phyloP scores from a whole-genome alignment of 2,329 filamentous ascomycete species.

The Microsporum ferrugineum region DNA sequence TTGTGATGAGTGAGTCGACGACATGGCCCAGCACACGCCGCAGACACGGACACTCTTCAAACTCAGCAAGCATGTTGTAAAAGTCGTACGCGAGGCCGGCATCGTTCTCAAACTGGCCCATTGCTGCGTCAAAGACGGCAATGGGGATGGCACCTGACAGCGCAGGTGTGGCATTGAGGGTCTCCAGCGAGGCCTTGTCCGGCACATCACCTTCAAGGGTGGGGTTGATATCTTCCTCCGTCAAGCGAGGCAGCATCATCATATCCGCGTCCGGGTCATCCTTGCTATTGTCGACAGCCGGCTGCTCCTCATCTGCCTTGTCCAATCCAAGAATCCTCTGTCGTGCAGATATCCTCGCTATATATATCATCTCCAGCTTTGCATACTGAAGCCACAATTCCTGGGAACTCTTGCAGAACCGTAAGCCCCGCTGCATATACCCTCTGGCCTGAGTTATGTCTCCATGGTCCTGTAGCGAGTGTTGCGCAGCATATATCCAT shows the following conservation, averaged over 20 bases:
- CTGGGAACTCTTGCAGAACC: constrained; percentile 70
- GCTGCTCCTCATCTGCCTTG: constrained; percentile 26
- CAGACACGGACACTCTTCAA: constrained; percentile 54
- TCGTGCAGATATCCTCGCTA: constrained; percentile 66
- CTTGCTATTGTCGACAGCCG: constrained; percentile 22
- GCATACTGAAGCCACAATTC: constrained; percentile 82
- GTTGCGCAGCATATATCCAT: constrained; percentile 75
- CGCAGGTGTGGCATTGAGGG: constrained; percentile 60
- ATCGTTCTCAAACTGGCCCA: constrained; percentile 62
- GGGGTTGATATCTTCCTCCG: constrained; percentile 51
- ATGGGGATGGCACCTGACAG: constrained; percentile 87
- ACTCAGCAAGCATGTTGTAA: constrained; percentile 66
- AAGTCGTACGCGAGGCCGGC: constrained; percentile 59
- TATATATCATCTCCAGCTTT: constrained; percentile 82
- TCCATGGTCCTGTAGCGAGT: constrained; percentile 62
- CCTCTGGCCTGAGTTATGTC: constrained; percentile 79
- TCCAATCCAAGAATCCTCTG: constrained; percentile 57
- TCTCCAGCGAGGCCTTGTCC: constrained; percentile 48
- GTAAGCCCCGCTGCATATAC: constrained; percentile 77
- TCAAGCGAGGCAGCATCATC: constrained; percentile 48
- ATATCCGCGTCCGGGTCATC: constrained; percentile 41
- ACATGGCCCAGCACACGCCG: constrained; percentile 62
- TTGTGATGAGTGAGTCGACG: constrained; percentile 48
- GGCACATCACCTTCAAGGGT: constrained; percentile 43
- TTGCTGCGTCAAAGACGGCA: constrained; percentile 78